These are phyloP conservation scores for Chenopodium suecicum DNA, from an alignment of 148 eudicot species.

Conservation along the genomic window DNA sequence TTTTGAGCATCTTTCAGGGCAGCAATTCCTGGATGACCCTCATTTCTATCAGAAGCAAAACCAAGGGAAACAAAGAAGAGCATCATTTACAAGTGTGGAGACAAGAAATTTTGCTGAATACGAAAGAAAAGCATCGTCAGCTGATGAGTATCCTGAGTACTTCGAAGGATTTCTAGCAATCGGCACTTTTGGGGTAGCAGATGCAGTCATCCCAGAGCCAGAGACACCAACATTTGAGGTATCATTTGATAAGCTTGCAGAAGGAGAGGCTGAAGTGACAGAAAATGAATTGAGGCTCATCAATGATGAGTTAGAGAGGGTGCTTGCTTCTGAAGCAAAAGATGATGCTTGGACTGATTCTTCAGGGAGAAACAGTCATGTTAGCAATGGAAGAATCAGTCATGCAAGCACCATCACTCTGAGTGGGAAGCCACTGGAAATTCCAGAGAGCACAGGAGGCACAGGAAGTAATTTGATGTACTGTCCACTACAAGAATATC, in stretches of 20 bases:
- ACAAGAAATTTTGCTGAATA: constrained; percentile 40
- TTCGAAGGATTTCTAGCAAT: constrained; percentile 91
- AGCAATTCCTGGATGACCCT: constrained; percentile 49
- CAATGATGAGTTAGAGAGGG: constrained; percentile 79
- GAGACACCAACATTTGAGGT: constrained; percentile 75
- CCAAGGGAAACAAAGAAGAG: constrained; percentile 36
- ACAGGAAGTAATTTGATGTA: constrained; percentile 28
- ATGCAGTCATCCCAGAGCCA: constrained; percentile 42
- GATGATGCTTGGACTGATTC: constrained; percentile 57
- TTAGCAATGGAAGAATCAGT: constrained; percentile 67
- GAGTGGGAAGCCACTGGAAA: constrained; percentile 56
- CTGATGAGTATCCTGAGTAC: constrained; percentile 44
- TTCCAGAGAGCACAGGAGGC: constrained; percentile 46
- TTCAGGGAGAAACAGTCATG: constrained; percentile 74
- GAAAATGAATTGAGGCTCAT: constrained; percentile 69
- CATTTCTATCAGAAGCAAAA: constrained; percentile 48
- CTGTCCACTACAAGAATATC: constrained; percentile 81
- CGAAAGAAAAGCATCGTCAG: constrained; percentile 48
- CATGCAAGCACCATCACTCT: constrained; percentile 71
- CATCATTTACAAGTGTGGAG: constrained; percentile 57
- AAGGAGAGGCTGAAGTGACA: constrained; percentile 61
- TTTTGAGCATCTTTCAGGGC: constrained; percentile 45
- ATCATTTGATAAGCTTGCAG: constrained; percentile 61
- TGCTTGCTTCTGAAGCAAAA: constrained; percentile 59
- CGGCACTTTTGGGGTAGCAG: constrained; percentile 82